Percentiles rank a stretch among this genome's conserved stretches.
phyloP scores from a whole-genome alignment of 1,284 basidiomycete genomes.

The Fomitopsis palustris region DNA sequence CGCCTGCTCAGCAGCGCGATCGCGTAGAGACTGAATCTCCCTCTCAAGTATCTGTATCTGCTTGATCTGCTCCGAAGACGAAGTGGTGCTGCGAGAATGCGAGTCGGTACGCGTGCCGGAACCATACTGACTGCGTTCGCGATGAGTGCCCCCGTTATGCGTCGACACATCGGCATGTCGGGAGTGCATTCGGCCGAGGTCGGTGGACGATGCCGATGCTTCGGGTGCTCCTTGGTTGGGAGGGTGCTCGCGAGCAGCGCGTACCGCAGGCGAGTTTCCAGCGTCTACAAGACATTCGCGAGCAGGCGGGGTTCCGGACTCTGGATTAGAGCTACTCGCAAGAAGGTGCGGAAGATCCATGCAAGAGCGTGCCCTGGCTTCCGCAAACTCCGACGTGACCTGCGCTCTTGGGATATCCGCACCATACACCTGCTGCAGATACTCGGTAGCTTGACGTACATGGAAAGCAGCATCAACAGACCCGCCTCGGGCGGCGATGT shows the following conservation, averaged over 20 bases:
- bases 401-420: conserved; percentile 11
- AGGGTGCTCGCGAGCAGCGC: neutral
- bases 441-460: conserved; percentile 37
- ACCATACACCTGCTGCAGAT: conserved; percentile 53
- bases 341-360: conserved; percentile 1
- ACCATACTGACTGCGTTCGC: neutral
- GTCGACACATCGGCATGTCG: no score
- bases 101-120: neutral
- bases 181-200: neutral
- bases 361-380: neutral
- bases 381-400: neutral
- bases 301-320: neutral
- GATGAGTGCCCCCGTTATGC: neutral
- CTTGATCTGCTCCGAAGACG: conserved; percentile 5
- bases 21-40: conserved; percentile 39
- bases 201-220: neutral
- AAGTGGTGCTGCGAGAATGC: neutral
- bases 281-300: neutral
- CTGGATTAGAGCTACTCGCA: neutral
- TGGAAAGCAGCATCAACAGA: conserved; percentile 30
- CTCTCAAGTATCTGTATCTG: conserved; percentile 30
- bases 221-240: neutral
- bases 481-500: conserved; percentile 32
- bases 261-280: neutral
- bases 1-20: conserved; percentile 29